Conservation (phyloP, 352 stramenopile genomes). For the Pythium oligandrum region DNA sequence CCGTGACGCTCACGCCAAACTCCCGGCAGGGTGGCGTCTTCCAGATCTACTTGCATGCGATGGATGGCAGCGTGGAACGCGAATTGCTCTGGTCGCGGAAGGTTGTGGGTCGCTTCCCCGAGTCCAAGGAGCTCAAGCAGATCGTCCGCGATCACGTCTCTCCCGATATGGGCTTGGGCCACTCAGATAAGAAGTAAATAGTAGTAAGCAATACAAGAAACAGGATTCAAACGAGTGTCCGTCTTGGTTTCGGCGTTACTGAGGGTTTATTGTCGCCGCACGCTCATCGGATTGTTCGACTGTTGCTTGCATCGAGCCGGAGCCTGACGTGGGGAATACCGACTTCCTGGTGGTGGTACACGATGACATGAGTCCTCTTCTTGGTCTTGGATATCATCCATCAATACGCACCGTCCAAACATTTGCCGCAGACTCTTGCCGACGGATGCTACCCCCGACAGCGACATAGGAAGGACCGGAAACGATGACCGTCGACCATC, state of each 20-base stretch:
- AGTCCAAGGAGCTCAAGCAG: slow-evolving; percentile 92
- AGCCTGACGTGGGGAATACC: slow-evolving; percentile 9
- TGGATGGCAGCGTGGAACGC: slow-evolving; percentile 29
- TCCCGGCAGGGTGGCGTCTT: slow-evolving; percentile 54
- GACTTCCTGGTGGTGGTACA: slow-evolving; percentile 9
- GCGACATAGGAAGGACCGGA: slow-evolving; percentile 24
- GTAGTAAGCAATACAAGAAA: not conserved
- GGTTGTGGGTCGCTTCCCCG: slow-evolving; percentile 78
- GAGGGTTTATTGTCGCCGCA: no score
- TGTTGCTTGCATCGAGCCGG: not conserved
- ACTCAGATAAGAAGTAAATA: slow-evolving; percentile 71
- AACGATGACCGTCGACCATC: slow-evolving; percentile 38
- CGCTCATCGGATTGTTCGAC: slow-evolving; percentile 1
- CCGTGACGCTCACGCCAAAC: slow-evolving; percentile 65
- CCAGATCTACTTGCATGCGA: slow-evolving; percentile 54
- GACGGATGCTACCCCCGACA: slow-evolving; percentile 45
- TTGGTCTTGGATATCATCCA: no score
- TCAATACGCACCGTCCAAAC: slow-evolving; percentile 35
- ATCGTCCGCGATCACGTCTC: slow-evolving; percentile 84
- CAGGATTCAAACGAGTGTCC: not conserved
- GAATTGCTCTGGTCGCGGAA: slow-evolving; percentile 86
- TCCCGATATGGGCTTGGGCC: slow-evolving; percentile 80
- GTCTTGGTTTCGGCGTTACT: no score
- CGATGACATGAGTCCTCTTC: no score
- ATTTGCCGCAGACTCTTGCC: slow-evolving; percentile 52